These are phyloP conservation scores for Salvia hispanica DNA, from an alignment of 257 asterid genomes.

Conservation along the genomic window DNA sequence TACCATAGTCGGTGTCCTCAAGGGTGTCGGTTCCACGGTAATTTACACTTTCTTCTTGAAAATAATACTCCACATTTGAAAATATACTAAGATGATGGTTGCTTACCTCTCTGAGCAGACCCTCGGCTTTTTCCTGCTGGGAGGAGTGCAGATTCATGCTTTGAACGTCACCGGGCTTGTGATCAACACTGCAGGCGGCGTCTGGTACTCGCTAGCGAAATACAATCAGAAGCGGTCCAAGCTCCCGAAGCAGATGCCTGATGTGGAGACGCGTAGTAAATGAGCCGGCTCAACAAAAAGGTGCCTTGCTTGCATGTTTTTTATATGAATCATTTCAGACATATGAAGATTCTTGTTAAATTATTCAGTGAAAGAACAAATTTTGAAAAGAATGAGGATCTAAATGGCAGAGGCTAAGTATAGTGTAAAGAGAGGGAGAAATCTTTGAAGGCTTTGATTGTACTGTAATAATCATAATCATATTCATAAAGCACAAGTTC, in stretches of 20 bases:
- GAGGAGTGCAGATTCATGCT: conserved; percentile 89
- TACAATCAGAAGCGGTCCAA: conserved; percentile 71
- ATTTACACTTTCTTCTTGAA: conserved; percentile 12
- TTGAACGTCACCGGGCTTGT: conserved; percentile 78
- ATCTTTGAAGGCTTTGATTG: too few relatives aligned
- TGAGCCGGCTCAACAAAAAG: conserved; percentile 27
- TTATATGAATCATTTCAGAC: too few relatives aligned
- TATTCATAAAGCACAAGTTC: too few relatives aligned
- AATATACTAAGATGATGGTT: conserved; percentile 14
- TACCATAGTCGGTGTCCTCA: conserved; percentile 96
- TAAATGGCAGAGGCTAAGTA: too few relatives aligned
- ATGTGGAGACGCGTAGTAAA: conserved; percentile 51
- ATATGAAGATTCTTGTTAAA: too few relatives aligned
- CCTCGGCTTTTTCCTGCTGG: conserved; percentile 79
- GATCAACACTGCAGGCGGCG: conserved; percentile 88
- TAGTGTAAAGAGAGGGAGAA: too few relatives aligned
- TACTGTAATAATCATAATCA: too few relatives aligned
- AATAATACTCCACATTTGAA: background rate
- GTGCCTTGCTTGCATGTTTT: background rate
- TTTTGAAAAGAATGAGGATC: too few relatives aligned
- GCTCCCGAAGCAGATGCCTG: conserved; percentile 59
- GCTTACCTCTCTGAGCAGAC: conserved; percentile 45
- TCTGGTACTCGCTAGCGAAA: conserved; percentile 87
- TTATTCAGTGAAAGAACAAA: too few relatives aligned
- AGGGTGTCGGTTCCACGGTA: conserved; percentile 97